Percentiles rank a stretch among this genome's conserved stretches.
phyloP scores from a whole-genome alignment of 192 early-diverging fungal species.

The Coemansia sp. region DNA sequence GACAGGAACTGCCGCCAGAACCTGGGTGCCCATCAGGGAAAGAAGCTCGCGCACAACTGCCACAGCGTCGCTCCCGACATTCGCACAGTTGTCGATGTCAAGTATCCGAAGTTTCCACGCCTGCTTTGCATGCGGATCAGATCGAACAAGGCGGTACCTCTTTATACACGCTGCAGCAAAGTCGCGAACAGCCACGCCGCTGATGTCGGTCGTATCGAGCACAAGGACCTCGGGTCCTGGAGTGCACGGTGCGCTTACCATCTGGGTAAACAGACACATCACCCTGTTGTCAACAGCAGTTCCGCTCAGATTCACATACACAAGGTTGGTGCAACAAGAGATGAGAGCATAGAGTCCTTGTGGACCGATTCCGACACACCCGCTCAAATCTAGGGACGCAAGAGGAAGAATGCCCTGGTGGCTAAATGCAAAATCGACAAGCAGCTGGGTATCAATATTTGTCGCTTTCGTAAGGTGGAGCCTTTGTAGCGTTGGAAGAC shows the following conservation, averaged over 20 bases:
- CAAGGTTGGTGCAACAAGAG: constrained; percentile 19
- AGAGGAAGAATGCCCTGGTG: constrained; percentile 18
- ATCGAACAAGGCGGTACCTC: constrained; percentile 16
- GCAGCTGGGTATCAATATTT: constrained; percentile 4
- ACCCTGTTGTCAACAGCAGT: constrained; percentile 35
- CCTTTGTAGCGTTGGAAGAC: constrained; percentile 19
- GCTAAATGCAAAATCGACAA: not conserved
- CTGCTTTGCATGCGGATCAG: not conserved
- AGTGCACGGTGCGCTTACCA: not conserved
- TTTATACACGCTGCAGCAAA: constrained; percentile 40
- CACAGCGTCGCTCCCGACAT: constrained; percentile 39
- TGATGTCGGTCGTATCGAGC: constrained; percentile 34
- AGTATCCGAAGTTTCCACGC: constrained; percentile 32
- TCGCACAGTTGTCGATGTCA: constrained; percentile 37
- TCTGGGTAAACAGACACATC: constrained; percentile 15
- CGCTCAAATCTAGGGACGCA: constrained; percentile 35
- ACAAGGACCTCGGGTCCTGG: constrained; percentile 26
- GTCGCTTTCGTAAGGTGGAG: constrained; percentile 31
- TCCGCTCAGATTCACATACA: constrained; percentile 36
- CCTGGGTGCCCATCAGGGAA: constrained; percentile 21
- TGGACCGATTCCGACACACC: constrained; percentile 20
- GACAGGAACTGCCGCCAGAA: constrained; percentile 16
- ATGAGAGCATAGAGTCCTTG: constrained; percentile 21
- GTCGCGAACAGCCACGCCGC: constrained; percentile 35
- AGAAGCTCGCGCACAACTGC: constrained; percentile 33